These are phyloP conservation scores for Pythium sp. DNA, from an alignment of 352 stramenopile species.

Conservation along the genomic window DNA sequence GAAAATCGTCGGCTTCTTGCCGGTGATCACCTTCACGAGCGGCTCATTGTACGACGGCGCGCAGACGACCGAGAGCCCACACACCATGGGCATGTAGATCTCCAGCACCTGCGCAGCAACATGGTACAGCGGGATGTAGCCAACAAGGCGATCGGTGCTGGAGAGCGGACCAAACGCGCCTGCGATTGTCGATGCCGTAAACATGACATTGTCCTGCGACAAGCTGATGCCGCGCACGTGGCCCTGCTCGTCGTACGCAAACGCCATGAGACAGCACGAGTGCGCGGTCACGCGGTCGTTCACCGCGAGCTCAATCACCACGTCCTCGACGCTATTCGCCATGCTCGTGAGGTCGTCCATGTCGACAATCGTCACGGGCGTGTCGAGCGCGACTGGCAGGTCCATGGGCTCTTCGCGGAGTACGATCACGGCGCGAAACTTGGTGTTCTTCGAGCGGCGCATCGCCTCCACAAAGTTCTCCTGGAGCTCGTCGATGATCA, in stretches of 20 bases:
- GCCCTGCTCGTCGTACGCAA: constrained; percentile 59
- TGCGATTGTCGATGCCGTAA: constrained; percentile 65
- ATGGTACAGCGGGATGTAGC: constrained; percentile 69
- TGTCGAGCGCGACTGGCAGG: constrained; percentile 21
- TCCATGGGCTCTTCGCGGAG: constrained; percentile 33
- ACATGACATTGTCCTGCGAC: constrained; percentile 85
- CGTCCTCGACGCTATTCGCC: constrained; percentile 24
- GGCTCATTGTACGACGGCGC: constrained; percentile 41
- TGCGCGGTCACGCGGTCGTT: constrained; percentile 30
- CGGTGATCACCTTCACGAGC: constrained; percentile 51
- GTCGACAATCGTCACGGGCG: constrained; percentile 43
- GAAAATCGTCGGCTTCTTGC: constrained; percentile 65
- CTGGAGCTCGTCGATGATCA: constrained; percentile 58
- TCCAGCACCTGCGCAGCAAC: constrained; percentile 71
- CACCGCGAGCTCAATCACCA: constrained; percentile 28
- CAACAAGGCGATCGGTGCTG: constrained; percentile 50
- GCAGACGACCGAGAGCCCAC: constrained; percentile 60
- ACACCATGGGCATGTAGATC: constrained; percentile 66
- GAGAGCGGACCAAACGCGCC: constrained; percentile 51
- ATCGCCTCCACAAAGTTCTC: constrained; percentile 43
- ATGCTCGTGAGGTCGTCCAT: constrained; percentile 41
- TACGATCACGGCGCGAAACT: constrained; percentile 46
- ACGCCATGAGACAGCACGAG: constrained; percentile 55
- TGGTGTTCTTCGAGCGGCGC: constrained; percentile 19
- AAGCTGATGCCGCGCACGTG: constrained; percentile 48